Evolutionary conservation across 169 alveolate species (phyloP), one percentile per base, ranked within the genome.

Genomic region (Plasmodium chabaudi): DNA sequence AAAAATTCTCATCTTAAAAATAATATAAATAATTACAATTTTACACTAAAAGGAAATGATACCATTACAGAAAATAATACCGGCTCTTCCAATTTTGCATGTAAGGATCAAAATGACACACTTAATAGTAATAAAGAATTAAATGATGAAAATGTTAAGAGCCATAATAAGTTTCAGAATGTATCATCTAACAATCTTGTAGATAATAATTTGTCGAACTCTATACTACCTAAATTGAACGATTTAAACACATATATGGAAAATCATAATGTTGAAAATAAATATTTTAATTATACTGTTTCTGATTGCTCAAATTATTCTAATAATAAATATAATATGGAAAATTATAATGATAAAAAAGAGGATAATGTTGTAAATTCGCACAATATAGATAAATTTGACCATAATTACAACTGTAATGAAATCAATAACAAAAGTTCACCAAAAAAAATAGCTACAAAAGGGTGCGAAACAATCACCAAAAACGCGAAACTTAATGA

Each of bases 191-290:
- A 27, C 27, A n/a, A 21, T 74, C 63, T 73, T 15, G 47, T 49
- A 60, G 64, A 61, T 53, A 74, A 34, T 4, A 74, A 10, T 74
- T 47, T 49, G 63, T 74, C 74, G 13, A 60, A 74, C 74, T 27
- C 60, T 13, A 74, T 64, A 23, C 49, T 74, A 56, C 15, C 25
- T 59, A 73, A 74, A 56, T 9, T 74, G 42, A 74, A 53, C 19
- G 17, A 7, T 74, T 63, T 49, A 74, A 34, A 60, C 23, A 60
- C 65, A 13, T 53, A 42, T 39, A 61, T 64, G n/a, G 13, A 61
- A 39, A 34, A 59, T 56, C 7, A 27, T n/a, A 19, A 21, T 53
- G n/a, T 17, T 65, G 49, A 42, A 68, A 46, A 68, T 74, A 42
- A 5, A 23, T 4, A 46, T 7, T 42, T 2, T 55, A 21, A 55